These are phyloP conservation scores for Protomyces arabidopsidicola DNA, from an alignment of 1,139 yeast species.

Conservation along the genomic window DNA sequence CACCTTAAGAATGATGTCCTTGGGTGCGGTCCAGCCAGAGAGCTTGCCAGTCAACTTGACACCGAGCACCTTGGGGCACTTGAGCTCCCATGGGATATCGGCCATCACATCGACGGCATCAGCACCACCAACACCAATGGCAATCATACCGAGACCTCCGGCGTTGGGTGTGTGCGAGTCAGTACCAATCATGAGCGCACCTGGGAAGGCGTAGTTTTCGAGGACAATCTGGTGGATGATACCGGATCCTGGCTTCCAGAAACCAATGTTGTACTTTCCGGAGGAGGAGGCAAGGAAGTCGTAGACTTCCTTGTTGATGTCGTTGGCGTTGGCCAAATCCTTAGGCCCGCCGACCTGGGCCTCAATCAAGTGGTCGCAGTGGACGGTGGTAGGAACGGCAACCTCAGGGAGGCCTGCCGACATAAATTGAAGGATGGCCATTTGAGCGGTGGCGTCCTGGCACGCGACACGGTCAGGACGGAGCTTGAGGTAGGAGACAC, in stretches of 20 bases:
- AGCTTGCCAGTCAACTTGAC: constrained; percentile 93
- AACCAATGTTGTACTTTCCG: constrained; percentile 96
- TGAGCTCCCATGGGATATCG: constrained; percentile 92
- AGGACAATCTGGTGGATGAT: constrained; percentile 95
- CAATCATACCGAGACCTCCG: constrained; percentile 98
- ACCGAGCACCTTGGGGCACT: constrained; percentile 97
- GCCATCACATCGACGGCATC: constrained; percentile 99
- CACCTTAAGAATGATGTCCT: constrained; percentile 89
- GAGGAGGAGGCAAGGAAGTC: constrained; percentile 92
- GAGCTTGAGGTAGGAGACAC: constrained; percentile 90
- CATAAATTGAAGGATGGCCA: constrained; percentile 98
- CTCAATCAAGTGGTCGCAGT: constrained; percentile 98
- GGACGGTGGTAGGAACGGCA: constrained; percentile 95
- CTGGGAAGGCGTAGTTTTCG: constrained; percentile 98
- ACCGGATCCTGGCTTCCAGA: constrained; percentile 99
- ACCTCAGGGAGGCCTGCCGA: constrained; percentile 92
- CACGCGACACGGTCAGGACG: constrained; percentile 99
- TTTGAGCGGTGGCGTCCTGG: constrained; percentile 99
- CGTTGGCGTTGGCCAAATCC: constrained; percentile 91
- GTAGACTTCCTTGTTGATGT: constrained; percentile 91
- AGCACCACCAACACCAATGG: constrained; percentile 99
- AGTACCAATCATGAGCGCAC: constrained; percentile 94
- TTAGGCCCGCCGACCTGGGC: constrained; percentile 91
- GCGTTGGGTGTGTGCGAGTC: constrained; percentile 99
- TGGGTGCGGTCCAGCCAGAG: constrained; percentile 98